A percentile compares a stretch with the other conserved stretches of the same genome.
Evolutionary conservation across 1,284 basidiomycete genomes (phyloP).

Genomic region (Marasmius sp.): DNA sequence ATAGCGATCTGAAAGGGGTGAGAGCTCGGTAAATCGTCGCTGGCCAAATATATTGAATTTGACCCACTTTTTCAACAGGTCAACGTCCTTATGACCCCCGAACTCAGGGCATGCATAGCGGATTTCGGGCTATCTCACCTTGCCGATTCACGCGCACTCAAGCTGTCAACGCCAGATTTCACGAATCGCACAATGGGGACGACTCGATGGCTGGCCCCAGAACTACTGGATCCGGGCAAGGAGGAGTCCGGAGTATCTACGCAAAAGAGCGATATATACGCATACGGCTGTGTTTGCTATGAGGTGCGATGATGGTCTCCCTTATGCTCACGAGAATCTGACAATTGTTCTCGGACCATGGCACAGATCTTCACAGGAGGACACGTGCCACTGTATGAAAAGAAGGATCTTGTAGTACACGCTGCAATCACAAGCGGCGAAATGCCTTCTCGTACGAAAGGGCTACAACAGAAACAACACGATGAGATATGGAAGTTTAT

Average conservation of each 20-base stretch:
- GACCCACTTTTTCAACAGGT: not conserved
- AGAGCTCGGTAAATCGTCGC: slow-evolving; percentile 10
- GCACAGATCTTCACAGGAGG: not conserved
- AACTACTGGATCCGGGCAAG: slow-evolving; percentile 14
- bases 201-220: slow-evolving; percentile 24
- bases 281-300: not conserved
- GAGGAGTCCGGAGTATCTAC: not conserved
- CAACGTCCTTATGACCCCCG: slow-evolving; percentile 23
- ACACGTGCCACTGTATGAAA: not conserved
- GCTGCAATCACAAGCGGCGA: not conserved
- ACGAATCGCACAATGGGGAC: slow-evolving; percentile 15
- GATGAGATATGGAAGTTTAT: not conserved
- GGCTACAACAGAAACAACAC: not conserved
- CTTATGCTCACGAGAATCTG: not conserved
- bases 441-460: not conserved
- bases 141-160: slow-evolving; percentile 11
- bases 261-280: not conserved
- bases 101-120: slow-evolving; percentile 26
- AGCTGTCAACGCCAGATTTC: not conserved
- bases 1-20: slow-evolving; percentile 39
- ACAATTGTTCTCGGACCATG: not conserved
- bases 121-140: slow-evolving; percentile 35
- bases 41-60: not conserved
- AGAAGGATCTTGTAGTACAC: not conserved
- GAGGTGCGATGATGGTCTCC: not conserved